phyloP scores from a whole-genome alignment of 768 basidiomycete species.

The Psilocybe cyanescens region DNA sequence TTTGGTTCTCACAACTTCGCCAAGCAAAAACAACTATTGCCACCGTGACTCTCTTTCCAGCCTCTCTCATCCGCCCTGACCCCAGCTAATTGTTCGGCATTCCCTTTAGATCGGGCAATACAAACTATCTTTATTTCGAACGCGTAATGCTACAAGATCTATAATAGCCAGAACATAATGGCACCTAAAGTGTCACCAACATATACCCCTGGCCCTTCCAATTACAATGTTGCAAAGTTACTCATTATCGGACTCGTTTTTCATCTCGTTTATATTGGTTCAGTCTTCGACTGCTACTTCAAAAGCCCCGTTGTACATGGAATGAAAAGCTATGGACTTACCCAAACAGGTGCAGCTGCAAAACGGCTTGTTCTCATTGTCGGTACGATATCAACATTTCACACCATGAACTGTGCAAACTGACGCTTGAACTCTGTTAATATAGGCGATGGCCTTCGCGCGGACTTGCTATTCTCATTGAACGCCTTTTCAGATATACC shows the following conservation, averaged over 20 bases:
- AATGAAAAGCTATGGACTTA: slow-evolving; percentile 60
- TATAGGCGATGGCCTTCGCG: slow-evolving; percentile 81
- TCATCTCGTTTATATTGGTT: slow-evolving; percentile 72
- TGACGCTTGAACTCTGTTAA: neutral
- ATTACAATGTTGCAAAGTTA: slow-evolving; percentile 47
- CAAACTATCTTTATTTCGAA: neutral
- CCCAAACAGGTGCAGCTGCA: slow-evolving; percentile 48
- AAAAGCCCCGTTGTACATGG: slow-evolving; percentile 82
- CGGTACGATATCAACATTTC: slow-evolving; percentile 43
- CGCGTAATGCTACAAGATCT: slow-evolving; percentile 4
- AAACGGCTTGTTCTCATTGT: slow-evolving; percentile 82
- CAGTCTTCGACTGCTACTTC: slow-evolving; percentile 89
- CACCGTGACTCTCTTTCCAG: neutral
- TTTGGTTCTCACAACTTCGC: neutral
- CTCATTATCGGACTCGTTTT: slow-evolving; percentile 74
- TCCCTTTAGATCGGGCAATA: neutral
- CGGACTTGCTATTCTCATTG: slow-evolving; percentile 73
- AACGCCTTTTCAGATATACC: slow-evolving; percentile 62
- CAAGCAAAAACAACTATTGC: neutral
- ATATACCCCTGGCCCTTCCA: neutral
- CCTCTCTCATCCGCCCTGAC: no score
- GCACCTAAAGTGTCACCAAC: neutral
- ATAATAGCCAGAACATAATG: neutral
- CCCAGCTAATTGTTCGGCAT: no score
- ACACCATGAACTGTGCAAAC: neutral